Base-by-base conservation (phyloP, 192 early-diverging fungal genomes). In the Pecoramyces ruminantium region DNA sequence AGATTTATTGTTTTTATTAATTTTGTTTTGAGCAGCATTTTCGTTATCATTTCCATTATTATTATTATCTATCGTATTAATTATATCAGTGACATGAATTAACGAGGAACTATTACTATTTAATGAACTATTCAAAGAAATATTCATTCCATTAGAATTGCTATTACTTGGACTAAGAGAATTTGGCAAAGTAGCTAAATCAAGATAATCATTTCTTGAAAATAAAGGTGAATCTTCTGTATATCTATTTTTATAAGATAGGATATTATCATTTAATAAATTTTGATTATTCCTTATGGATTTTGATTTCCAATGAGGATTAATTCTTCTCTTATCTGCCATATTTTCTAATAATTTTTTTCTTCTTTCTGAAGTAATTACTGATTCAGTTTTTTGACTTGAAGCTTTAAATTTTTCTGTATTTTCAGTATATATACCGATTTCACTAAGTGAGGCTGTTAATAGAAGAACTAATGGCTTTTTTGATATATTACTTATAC, bases 401-500 rank as follows among this genome's bases (percentile, higher is more conserved):
- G n/a, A n/a, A 3, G 3, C 18, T n/a, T 79, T 34, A 4, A 40
- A 5, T 28, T 27, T n/a, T 38, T 38, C 78, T 40, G 9, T 40
- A 27, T 79, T 79, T 79, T 34, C 30, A 2, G 25, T 67, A n/a
- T 67, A 67, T 25, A 67, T 67, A 67, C 51, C 30, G 27, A 40
- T 38, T 14, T 87, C 88, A 6, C 87, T 86, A 42, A 86, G 29
- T 16, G 88, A 88, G 9, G 86, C 84, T 5, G 84, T 80, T 29
- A 91, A 21, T 78, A 85, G 84, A 28, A 91, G 38, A 6, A 84
- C 80, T 21, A 91, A 81, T 51, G 82, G 80, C 83, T 87, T 86
- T 78, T 86, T 84, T 1, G 90, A 95, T 40, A 96, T 92, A 82
- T 97, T 99, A 78, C 93, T 94, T 39, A 99, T 92, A 9, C 88